Conservation (phyloP, 768 basidiomycete genomes). For the Nidularia pulvinata region DNA sequence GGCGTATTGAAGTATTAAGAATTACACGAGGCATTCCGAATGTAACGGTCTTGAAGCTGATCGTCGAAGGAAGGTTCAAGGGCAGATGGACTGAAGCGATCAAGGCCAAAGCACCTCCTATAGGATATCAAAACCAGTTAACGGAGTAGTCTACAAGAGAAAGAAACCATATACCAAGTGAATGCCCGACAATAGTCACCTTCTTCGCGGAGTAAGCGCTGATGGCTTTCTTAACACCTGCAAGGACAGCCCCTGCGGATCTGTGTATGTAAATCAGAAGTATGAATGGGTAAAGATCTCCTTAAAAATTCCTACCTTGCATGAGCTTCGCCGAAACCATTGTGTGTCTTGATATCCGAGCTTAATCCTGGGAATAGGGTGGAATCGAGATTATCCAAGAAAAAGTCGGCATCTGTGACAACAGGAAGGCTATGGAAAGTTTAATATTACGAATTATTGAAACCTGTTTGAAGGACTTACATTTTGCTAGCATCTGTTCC, state of each 20-base stretch:
- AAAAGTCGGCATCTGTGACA: constrained; percentile 40
- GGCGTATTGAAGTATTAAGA: neutral
- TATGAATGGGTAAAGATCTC: neutral
- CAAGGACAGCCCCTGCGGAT: constrained; percentile 35
- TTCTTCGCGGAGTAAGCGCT: constrained; percentile 24
- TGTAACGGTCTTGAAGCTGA: constrained; percentile 13
- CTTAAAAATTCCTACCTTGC: constrained; percentile 28
- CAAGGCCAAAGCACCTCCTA: constrained; percentile 17
- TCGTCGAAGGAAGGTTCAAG: constrained; percentile 12
- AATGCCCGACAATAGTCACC: constrained; percentile 46
- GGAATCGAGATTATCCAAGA: constrained; percentile 26
- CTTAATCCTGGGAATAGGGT: constrained; percentile 50
- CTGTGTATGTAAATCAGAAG: constrained; percentile 15
- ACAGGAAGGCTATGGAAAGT: constrained; percentile 12
- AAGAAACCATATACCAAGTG: constrained; percentile 16
- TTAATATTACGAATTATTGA: neutral
- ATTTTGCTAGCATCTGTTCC: constrained; percentile 11
- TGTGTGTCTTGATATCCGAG: constrained; percentile 38
- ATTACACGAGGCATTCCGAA: constrained; percentile 19
- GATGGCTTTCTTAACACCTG: constrained; percentile 42
- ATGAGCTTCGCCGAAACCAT: constrained; percentile 45
- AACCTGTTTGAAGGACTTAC: constrained; percentile 1
- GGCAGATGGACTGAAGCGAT: constrained; percentile 21
- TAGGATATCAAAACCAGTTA: neutral
- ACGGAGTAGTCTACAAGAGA: neutral